Conservation (phyloP, 768 basidiomycete genomes). For the Neoboletus magnificus region DNA sequence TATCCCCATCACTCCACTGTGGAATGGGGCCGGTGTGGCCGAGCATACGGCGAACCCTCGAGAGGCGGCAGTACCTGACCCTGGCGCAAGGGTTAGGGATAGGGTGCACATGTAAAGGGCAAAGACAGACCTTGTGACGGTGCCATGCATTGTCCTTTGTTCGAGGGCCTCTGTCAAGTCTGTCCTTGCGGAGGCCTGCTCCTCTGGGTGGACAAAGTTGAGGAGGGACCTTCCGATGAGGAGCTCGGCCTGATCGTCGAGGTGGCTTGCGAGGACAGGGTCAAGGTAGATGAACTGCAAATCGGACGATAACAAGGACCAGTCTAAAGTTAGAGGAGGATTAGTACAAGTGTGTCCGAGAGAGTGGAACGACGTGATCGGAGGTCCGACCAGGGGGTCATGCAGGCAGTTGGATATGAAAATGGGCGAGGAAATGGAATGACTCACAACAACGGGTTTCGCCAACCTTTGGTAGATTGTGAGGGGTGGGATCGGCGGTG, state of each 20-base stretch:
- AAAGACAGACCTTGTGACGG: conserved; percentile 64
- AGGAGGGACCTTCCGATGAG: conserved; percentile 72
- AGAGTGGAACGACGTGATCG: conserved; percentile 23
- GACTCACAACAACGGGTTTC: conserved; percentile 76
- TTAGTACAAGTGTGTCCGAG: conserved; percentile 20
- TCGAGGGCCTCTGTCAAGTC: conserved; percentile 76
- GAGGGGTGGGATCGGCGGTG: conserved; percentile 35
- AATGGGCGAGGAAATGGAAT: not conserved
- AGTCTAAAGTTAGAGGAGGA: conserved; percentile 47
- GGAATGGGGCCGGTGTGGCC: conserved; percentile 57
- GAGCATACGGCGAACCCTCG: conserved; percentile 67
- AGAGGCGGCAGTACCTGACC: conserved; percentile 76
- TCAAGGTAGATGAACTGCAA: conserved; percentile 81
- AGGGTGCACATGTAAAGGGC: conserved; percentile 11
- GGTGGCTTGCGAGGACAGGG: conserved; percentile 71
- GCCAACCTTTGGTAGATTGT: conserved; percentile 53
- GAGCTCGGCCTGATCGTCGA: conserved; percentile 63
- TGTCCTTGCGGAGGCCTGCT: conserved; percentile 66
- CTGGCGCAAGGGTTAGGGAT: conserved; percentile 38
- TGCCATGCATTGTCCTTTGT: conserved; percentile 74
- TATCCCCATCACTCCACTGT: conserved; percentile 63
- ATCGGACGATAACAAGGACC: conserved; percentile 74
- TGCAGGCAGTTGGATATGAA: conserved; percentile 6
- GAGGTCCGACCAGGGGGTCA: conserved; percentile 13
- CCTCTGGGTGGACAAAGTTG: conserved; percentile 81